Conservation (phyloP, 2,329 filamentous ascomycete species). For the Macrophomina pseudophaseolina region DNA sequence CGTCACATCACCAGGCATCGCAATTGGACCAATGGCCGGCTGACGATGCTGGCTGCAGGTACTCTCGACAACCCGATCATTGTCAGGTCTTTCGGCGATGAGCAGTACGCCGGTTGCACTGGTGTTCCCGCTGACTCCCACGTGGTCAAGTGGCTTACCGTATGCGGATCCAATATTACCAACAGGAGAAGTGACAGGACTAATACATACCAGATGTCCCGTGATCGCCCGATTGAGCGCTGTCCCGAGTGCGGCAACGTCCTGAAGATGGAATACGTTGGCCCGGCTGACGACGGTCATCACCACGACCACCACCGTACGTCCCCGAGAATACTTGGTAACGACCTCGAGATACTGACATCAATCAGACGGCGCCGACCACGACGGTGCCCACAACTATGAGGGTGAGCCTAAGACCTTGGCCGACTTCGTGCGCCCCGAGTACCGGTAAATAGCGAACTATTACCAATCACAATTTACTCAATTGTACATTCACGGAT, state of each 20-base stretch:
- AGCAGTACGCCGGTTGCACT: slow-evolving; percentile 97
- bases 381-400: slow-evolving; percentile 59
- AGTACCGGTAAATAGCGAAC: slow-evolving; percentile 73
- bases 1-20: background rate
- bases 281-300: slow-evolving; percentile 76
- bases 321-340: background rate
- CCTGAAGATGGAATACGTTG: slow-evolving; percentile 98
- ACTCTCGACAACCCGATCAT: slow-evolving; percentile 85
- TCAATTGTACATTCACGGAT: slow-evolving; percentile 20
- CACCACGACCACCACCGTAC: slow-evolving; percentile 57
- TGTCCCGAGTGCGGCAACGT: slow-evolving; percentile 96
- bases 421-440: slow-evolving; percentile 91
- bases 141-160: slow-evolving; percentile 85
- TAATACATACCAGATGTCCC: slow-evolving; percentile 67
- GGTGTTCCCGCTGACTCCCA: slow-evolving; percentile 93
- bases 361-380: slow-evolving; percentile 34
- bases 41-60: slow-evolving; percentile 56
- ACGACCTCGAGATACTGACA: background rate
- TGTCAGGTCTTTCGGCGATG: slow-evolving; percentile 89
- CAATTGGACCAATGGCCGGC: slow-evolving; percentile 5
- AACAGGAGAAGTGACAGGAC: slow-evolving; percentile 23
- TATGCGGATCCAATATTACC: slow-evolving; percentile 52
- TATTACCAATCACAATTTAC: slow-evolving; percentile 8
- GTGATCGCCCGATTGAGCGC: slow-evolving; percentile 88
- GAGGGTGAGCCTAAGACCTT: slow-evolving; percentile 90